A percentile compares a stretch with the other conserved stretches of the same genome.
Evolutionary conservation across 169 alveolate species (phyloP).

Genomic region (Plasmodium adleri): DNA sequence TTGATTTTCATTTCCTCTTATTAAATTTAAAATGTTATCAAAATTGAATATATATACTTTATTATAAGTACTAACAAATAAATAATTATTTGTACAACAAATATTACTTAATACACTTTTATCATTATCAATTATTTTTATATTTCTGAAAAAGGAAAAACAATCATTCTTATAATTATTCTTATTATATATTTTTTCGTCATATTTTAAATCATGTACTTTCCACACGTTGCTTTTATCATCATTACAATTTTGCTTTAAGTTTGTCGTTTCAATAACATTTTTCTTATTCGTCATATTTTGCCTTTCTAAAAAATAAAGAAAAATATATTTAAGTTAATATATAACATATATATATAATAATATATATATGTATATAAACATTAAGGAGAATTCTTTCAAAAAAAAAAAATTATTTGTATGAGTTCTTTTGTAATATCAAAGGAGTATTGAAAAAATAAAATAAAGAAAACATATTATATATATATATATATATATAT

Average conservation of each 20-base stretch:
- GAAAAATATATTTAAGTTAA: too few species aligned
- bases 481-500: too few species aligned
- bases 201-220: conserved; percentile 37
- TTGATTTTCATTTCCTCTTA: conserved; percentile 9
- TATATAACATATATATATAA: too few species aligned
- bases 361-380: too few species aligned
- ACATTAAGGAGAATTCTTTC: too few species aligned
- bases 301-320: too few species aligned
- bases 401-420: too few species aligned
- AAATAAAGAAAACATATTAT: too few species aligned
- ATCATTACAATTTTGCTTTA: neutral
- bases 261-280: too few species aligned
- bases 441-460: too few species aligned
- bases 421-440: too few species aligned
- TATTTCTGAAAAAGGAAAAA: conserved; percentile 25
- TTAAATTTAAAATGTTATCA: conserved; percentile 24
- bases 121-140: conserved; percentile 48
- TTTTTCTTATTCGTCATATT: too few species aligned
- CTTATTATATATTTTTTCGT: neutral
- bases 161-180: conserved; percentile 1
- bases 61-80: conserved; percentile 50
- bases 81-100: conserved; percentile 61
- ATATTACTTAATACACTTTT: conserved; percentile 46
- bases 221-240: conserved; percentile 1
- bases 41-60: conserved; percentile 70